Evolutionary conservation across 768 basidiomycete genomes (phyloP).

Genomic region (Lactarius indigo): DNA sequence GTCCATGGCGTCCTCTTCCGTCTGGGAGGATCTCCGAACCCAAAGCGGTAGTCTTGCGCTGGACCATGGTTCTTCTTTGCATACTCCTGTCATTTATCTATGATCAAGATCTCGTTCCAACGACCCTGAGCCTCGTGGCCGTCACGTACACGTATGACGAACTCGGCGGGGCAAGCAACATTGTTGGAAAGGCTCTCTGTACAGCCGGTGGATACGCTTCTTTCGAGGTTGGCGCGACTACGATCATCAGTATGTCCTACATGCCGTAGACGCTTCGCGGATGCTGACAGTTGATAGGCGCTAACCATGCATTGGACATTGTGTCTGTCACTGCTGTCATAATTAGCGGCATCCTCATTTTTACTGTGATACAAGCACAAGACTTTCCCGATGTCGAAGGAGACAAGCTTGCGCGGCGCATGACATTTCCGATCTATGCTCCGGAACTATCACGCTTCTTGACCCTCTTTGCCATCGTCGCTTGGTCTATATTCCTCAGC

Average conservation of each 20-base stretch:
- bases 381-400: constrained; percentile 31
- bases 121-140: constrained; percentile 25
- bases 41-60: constrained; percentile 24
- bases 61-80: constrained; percentile 24
- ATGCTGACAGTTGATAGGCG: background rate
- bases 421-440: constrained; percentile 28
- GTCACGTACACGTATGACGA: constrained; percentile 26
- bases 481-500: constrained; percentile 28
- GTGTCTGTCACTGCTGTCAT: constrained; percentile 23
- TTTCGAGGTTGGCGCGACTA: constrained; percentile 28
- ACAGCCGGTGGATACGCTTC: constrained; percentile 24
- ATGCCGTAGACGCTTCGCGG: background rate
- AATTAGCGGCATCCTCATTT: constrained; percentile 25
- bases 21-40: constrained; percentile 27
- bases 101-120: constrained; percentile 21
- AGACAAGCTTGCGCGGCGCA: constrained; percentile 25
- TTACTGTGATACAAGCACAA: constrained; percentile 27
- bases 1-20: constrained; percentile 31
- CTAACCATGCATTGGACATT: constrained; percentile 15
- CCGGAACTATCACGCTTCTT: constrained; percentile 25
- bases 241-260: constrained; percentile 16
- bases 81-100: constrained; percentile 17
- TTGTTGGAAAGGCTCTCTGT: constrained; percentile 25
- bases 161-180: constrained; percentile 12
- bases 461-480: constrained; percentile 24